phyloP scores from a whole-genome alignment of 2,329 filamentous ascomycete species.

The Apiospora koreana region DNA sequence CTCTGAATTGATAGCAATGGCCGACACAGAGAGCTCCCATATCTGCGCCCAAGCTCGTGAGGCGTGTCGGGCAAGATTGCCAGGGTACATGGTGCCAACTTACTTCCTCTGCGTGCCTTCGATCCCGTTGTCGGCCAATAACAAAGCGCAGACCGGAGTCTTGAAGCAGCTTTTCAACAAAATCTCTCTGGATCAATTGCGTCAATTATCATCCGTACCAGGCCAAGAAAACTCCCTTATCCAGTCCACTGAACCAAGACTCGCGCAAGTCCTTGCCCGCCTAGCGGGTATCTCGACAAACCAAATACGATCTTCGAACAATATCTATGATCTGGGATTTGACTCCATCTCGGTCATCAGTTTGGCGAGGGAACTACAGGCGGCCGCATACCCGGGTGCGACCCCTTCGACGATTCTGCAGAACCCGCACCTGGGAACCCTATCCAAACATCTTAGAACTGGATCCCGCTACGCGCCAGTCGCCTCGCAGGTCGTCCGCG shows the following conservation, averaged over 20 bases:
- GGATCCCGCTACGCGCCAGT: constrained; percentile 15
- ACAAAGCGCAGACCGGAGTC: constrained; percentile 78
- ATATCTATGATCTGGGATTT: constrained; percentile 81
- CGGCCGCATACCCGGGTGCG: constrained; percentile 59
- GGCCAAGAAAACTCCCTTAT: constrained; percentile 31
- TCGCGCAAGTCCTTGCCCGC: constrained; percentile 56
- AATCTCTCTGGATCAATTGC: constrained; percentile 61
- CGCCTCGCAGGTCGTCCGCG: constrained; percentile 40
- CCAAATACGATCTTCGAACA: constrained; percentile 56
- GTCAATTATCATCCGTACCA: constrained; percentile 54
- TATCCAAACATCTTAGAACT: constrained; percentile 40
- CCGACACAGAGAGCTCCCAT: not conserved
- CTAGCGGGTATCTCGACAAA: constrained; percentile 48
- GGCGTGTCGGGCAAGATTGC: constrained; percentile 70
- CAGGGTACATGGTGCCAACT: constrained; percentile 88
- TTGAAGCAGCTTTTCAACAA: constrained; percentile 67
- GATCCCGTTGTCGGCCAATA: constrained; percentile 84
- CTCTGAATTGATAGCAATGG: not conserved
- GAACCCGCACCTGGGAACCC: constrained; percentile 51
- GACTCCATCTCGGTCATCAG: constrained; percentile 84
- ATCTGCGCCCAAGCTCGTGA: constrained; percentile 44
- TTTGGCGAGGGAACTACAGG: constrained; percentile 65
- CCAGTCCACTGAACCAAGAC: constrained; percentile 39
- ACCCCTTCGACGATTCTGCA: constrained; percentile 69
- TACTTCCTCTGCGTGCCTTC: constrained; percentile 72